These are phyloP conservation scores for Diaporthe citri DNA, from an alignment of 2,329 filamentous ascomycete genomes.

Conservation along the genomic window DNA sequence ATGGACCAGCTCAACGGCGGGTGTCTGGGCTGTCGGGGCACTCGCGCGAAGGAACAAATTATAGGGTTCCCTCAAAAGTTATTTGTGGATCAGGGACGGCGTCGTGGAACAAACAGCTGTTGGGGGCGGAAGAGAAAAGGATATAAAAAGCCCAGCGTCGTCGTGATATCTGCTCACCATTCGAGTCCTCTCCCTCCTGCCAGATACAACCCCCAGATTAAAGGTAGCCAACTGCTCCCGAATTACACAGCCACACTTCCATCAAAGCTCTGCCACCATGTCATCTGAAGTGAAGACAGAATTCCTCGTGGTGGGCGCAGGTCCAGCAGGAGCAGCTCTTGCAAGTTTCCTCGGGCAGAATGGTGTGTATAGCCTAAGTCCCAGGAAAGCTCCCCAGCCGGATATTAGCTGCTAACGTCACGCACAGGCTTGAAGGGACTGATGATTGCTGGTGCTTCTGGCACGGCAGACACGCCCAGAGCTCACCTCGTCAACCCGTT, in stretches of 20 bases:
- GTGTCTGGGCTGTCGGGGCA: neutral
- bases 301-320: slow-evolving; percentile 37
- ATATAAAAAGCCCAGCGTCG: neutral
- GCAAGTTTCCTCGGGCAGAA: slow-evolving; percentile 38
- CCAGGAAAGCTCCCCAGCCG: neutral
- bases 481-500: slow-evolving; percentile 39
- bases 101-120: neutral
- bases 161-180: neutral
- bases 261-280: neutral
- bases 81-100: neutral
- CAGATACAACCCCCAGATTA: neutral
- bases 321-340: slow-evolving; percentile 35
- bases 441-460: slow-evolving; percentile 19
- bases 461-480: slow-evolving; percentile 36
- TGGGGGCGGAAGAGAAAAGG: neutral
- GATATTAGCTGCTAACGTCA: neutral
- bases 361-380: neutral
- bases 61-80: neutral
- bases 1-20: neutral
- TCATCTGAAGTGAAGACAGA: slow-evolving; percentile 34
- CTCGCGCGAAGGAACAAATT: neutral
- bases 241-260: neutral
- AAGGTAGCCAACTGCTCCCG: neutral
- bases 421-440: slow-evolving; percentile 33
- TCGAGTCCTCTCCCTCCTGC: neutral